Percentiles rank a stretch among this genome's conserved stretches.
Evolutionary conservation across 805 yeast genomes (phyloP).

Genomic region (Saccharomycopsis olivae): DNA sequence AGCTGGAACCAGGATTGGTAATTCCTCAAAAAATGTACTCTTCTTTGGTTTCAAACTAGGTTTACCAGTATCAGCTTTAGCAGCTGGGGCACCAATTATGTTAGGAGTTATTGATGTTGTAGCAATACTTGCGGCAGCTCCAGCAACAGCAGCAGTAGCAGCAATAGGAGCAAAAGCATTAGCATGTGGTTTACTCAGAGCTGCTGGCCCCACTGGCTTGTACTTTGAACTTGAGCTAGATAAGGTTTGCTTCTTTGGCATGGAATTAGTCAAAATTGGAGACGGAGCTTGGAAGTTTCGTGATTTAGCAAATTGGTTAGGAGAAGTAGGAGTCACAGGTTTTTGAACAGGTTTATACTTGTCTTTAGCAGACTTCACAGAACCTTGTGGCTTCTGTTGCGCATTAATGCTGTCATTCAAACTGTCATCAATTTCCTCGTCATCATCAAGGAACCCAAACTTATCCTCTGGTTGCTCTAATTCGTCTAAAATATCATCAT

Average conservation of each 20-base stretch:
- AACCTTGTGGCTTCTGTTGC: too few relatives aligned
- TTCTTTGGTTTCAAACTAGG: neutral
- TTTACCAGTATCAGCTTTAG: neutral
- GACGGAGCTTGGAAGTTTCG: too few relatives aligned
- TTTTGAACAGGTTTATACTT: too few relatives aligned
- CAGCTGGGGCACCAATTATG: neutral
- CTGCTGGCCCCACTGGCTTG: neutral
- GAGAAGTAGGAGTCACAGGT: too few relatives aligned
- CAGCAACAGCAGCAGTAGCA: neutral
- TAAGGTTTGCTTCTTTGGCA: neutral
- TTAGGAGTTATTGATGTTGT: neutral
- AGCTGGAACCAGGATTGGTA: constrained; percentile 3
- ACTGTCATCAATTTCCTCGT: too few relatives aligned
- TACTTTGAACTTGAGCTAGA: neutral
- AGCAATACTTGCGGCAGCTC: neutral
- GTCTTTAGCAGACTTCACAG: too few relatives aligned
- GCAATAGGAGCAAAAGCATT: neutral
- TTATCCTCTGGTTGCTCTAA: constrained; percentile 1
- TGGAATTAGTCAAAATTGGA: too few relatives aligned
- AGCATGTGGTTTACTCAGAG: neutral
- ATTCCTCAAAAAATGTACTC: constrained; percentile 9
- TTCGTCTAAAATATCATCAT: constrained; percentile 1
- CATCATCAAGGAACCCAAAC: constrained; percentile 8
- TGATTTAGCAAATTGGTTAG: too few relatives aligned
- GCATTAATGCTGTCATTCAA: too few relatives aligned